Evolutionary conservation across 768 basidiomycete genomes (phyloP), one percentile per base, ranked within the genome.

Genomic region (Amanita polypyramis): DNA sequence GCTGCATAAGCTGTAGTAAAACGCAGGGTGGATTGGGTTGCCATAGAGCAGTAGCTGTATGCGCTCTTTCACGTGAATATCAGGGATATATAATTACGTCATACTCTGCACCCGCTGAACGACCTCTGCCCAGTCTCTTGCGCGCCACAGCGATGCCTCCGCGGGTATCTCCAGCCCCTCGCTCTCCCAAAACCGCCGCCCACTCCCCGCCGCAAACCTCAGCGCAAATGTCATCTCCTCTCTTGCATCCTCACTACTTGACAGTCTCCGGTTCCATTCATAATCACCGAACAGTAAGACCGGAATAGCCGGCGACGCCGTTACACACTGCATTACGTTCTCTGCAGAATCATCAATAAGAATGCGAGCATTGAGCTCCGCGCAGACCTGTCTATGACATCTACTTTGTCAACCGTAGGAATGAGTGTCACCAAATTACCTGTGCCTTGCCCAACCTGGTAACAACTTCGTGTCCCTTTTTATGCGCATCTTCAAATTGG

Each of bases 291-390:
- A 89, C 5, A 91, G 69, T 34, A 90, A 61, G 25, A 84, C 80
- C 2, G 71, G 75, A 11, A 74, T 75, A 1, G 75, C 71, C n/a
- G 70, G 66, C 15, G 60, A 54, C 29, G 72, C 67, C 4, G 62
- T 69, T 0, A 69, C 72, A 52, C 80, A 80, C 49, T 77, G 71
- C 21, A 84, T 53, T 32, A 82, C 83, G 61, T 90, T 89, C 62
- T 90, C 87, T 35, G 81, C 57, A 5, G 85, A 87, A 65, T 91
- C 88, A 61, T 91, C 88, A 50, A 91, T 79, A 45, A 91, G 65
- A 33, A 88, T 58, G 34, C 71, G 69, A 9, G 86, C 82, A 12
- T 72, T 72, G 14, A 89, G 64, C 50, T 76, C 69, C 29, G 74
- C 64, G 58, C 85, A 84, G 39, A 87, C 76, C 80, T 85, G 52